Conservation (phyloP, 2,329 filamentous ascomycete genomes). For the Venturia carpophila region DNA sequence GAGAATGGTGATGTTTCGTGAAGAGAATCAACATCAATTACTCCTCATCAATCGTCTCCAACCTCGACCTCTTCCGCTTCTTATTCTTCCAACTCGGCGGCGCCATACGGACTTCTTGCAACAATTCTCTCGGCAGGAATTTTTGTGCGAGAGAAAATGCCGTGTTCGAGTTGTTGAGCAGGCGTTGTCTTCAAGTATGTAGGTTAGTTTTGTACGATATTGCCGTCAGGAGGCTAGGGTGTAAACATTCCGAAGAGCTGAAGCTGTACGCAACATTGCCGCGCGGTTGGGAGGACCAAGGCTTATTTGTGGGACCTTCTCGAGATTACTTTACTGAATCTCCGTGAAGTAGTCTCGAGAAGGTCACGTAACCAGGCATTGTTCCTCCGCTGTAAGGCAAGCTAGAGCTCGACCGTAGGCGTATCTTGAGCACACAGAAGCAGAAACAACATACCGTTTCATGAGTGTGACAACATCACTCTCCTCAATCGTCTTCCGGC, state of each 20-base stretch:
- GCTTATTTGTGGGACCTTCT: too few relatives aligned
- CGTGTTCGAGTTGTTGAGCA: conserved; percentile 62
- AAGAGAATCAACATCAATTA: conserved; percentile 27
- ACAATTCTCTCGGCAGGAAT: conserved; percentile 70
- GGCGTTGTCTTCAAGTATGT: conserved; percentile 60
- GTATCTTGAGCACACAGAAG: background rate
- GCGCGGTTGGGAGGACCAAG: too few relatives aligned
- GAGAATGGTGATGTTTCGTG: conserved; percentile 53
- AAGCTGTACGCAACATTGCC: too few relatives aligned
- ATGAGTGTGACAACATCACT: conserved; percentile 75
- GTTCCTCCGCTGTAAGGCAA: conserved; percentile 20
- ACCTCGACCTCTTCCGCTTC: conserved; percentile 34
- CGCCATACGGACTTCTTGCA: conserved; percentile 73
- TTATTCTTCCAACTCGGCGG: conserved; percentile 43
- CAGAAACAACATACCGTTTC: conserved; percentile 57
- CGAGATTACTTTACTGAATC: too few relatives aligned
- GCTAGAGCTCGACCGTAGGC: conserved; percentile 2
- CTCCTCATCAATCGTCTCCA: conserved; percentile 37
- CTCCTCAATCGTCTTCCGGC: conserved; percentile 78
- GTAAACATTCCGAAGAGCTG: background rate
- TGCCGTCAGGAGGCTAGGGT: too few relatives aligned
- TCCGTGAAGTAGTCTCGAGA: background rate
- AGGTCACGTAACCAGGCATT: background rate
- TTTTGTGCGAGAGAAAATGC: conserved; percentile 79
- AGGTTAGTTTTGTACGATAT: conserved; percentile 22